Evolutionary conservation across 495 filamentous ascomycete genomes (phyloP), one percentile per base, ranked within the genome.

Genomic region (Penicillium taxi): DNA sequence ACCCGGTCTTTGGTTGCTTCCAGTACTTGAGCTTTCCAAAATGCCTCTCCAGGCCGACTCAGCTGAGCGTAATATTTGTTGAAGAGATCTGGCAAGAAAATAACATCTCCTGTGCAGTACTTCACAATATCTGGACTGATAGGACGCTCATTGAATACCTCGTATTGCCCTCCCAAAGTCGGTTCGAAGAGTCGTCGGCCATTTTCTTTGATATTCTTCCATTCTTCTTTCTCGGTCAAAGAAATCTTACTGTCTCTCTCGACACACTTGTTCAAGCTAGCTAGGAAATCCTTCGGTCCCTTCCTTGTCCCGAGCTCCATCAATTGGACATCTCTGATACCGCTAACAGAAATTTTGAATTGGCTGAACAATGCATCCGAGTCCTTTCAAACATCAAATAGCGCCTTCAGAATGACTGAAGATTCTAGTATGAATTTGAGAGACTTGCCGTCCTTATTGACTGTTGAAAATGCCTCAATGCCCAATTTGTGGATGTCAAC

Each of bases 241-340:
- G 47, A 39, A 21, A 66, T 22, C 4, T 24, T n/a, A 5, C 41
- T 35, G 45, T 68, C 59, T 1, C 28, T 30, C 29, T 66, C 55
- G 18, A 78, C 64, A 42, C 73, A 77, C 23, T 53, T 63, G 1
- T 51, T 44, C 0, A 80, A 51, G 1, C 67, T 55, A 22, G 22
- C 44, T 21, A 76, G 26, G 18, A 33, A 56, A 26, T 39, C 52
- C 40, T 38, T 56, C 6, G 36, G 15, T 12, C 37, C 39, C 0
- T 14, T 34, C 5, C 75, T 48, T 1, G 54, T 55, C 5, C 65
- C 70, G 4, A 59, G 35, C 35, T 80, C 70, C 67, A 81, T 69
- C 1, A 80, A 58, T 47, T 81, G 77, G 7, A 81, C 26, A 39
- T 79, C 74, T 1, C 63, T 23, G 1, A 77, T 41, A 0, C 73